A percentile compares a stretch with the other conserved stretches of the same genome.
phyloP scores from a whole-genome alignment of 208 protist species.

The Naegleria lovaniensis region DNA sequence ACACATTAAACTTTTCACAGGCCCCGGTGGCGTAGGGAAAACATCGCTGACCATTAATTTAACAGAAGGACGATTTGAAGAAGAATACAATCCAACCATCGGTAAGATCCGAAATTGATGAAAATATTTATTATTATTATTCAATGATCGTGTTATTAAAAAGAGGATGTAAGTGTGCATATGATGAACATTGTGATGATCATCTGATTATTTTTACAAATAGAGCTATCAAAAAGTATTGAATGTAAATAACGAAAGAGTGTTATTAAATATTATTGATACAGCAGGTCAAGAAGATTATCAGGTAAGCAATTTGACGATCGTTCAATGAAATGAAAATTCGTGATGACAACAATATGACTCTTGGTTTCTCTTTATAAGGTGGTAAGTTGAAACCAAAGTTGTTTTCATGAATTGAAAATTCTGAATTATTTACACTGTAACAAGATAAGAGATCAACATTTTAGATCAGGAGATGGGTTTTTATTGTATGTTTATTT shows the following conservation, averaged over 20 bases:
- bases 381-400: background rate
- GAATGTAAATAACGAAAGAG: conserved; percentile 6
- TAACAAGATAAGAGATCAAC: conserved; percentile 11
- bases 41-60: background rate
- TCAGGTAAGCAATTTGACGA: background rate
- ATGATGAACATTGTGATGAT: background rate
- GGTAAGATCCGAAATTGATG: background rate
- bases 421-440: no score
- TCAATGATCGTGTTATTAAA: no score
- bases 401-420: no score
- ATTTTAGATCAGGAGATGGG: conserved; percentile 9
- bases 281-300: conserved; percentile 21
- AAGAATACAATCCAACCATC: conserved; percentile 25
- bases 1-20: background rate
- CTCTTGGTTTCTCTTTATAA: no score
- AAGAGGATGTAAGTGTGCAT: background rate
- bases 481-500: background rate
- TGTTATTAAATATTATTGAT: conserved; percentile 14
- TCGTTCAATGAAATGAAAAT: no score
- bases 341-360: no score
- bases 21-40: conserved; percentile 5
- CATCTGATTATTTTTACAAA: no score
- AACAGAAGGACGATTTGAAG: background rate
- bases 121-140: background rate
- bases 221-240: conserved; percentile 12